Evolutionary conservation across 345 rosid genomes (phyloP).

Genomic region (Eucalyptus paniculata): DNA sequence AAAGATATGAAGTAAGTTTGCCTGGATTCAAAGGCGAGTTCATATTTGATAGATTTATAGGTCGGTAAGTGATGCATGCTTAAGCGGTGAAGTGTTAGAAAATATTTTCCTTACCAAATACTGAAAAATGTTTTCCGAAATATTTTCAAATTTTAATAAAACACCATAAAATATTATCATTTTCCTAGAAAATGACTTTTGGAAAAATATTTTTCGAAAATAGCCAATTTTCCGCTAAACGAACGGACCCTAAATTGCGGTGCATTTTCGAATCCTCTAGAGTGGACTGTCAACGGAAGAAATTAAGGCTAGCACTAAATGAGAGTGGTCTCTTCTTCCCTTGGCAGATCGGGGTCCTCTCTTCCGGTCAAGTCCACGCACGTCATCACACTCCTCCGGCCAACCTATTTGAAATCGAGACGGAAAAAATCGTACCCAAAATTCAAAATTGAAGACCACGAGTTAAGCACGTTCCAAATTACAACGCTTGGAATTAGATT

Average conservation of each 20-base stretch:
- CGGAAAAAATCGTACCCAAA: background rate
- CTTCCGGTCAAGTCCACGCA: background rate
- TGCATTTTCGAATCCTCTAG: background rate
- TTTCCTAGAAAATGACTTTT: too few species aligned
- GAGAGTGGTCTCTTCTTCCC: background rate
- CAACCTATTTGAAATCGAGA: background rate
- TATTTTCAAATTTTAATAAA: too few species aligned
- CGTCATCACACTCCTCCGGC: background rate
- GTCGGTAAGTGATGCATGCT: too few species aligned
- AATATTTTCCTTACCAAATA: too few species aligned
- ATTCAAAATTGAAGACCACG: background rate
- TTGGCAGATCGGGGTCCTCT: background rate
- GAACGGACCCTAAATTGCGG: fast-evolving
- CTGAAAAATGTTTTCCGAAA: too few species aligned
- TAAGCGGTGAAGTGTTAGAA: too few species aligned
- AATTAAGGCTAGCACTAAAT: background rate
- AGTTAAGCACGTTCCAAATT: background rate
- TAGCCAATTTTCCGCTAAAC: too few species aligned
- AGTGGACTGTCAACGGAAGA: background rate
- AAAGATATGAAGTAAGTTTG: too few species aligned
- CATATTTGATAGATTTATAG: too few species aligned
- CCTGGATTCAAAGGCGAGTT: too few species aligned
- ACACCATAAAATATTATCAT: too few species aligned
- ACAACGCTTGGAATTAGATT: background rate
- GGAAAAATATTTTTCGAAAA: too few species aligned